Evolutionary conservation across 1,284 basidiomycete species (phyloP), one percentile per base, ranked within the genome.

Genomic region (Anthracocystis setariae): DNA sequence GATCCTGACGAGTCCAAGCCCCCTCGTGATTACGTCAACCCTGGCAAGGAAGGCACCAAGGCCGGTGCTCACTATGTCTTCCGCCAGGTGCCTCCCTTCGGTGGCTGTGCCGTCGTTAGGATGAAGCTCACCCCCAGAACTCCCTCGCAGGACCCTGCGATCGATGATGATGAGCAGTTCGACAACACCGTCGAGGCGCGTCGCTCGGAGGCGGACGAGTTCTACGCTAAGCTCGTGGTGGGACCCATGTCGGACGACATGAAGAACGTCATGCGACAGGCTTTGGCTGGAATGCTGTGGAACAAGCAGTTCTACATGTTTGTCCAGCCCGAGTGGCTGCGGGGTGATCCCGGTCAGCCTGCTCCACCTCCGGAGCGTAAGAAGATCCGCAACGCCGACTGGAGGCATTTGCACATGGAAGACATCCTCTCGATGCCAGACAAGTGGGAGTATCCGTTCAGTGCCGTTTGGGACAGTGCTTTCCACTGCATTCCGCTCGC

Each of bases 381-480:
- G 84, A 86, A 86, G 76, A 86, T 95, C 60, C 87, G 94, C 66
- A 98, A 98, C 84, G 87, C 86, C 84, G 92, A 84, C 74, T 52
- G 63, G 65, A 90, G 89, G 67, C 95, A 98, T 84, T 87, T 98
- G 85, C 90, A 98, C 83, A 90, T 94, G 68, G 92, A 92, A 63
- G 95, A 98, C 83, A 90, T 98, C 70, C 87, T 98, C 44, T 96
- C 94, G 9, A 98, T 98, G 95, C 95, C 95, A 9, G 95, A 98
- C 85, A 98, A 98, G 90, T 98, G 95, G 95, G 95, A 98, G 84
- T 78, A 79, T 49, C 80, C 80, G 17, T 76, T 76, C 64, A 74
- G 72, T 35, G 71, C 80, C 64, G 84, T 80, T 35, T 88, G 94
- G 94, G 94, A 97, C 84, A 94, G 92, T 2, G 95, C 95, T 7